Evolutionary conservation across 495 filamentous ascomycete genomes (phyloP), one percentile per base, ranked within the genome.

Genomic region (Thermothielavioides terrestris): DNA sequence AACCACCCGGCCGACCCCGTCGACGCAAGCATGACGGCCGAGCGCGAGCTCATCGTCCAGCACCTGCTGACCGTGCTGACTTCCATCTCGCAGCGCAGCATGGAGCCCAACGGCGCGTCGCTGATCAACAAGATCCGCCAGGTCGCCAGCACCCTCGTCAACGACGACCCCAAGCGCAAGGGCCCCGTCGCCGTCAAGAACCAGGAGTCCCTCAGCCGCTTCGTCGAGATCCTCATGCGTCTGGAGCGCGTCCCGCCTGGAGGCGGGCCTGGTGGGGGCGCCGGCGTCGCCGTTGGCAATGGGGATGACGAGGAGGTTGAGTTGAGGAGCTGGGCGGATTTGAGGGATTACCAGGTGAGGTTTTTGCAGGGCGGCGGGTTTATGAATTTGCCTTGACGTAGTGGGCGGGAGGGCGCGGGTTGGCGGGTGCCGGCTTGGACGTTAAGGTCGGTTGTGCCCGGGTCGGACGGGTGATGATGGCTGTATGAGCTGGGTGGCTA

Each of bases 61-160:
- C 80, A 85, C 60, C 74, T 94, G 0, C 72, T 90, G 4, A 66
- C 77, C 0, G 78, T 90, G 7, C 64, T 94, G 9, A 70, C 71
- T 12, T 83, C 77, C 26, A 83, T 94, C 57, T 81, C 79, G 45
- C 81, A 87, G 68, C 76, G 85, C 39, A 86, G 86, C 62, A 84
- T 90, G 73, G 87, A 92, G 62, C 84, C 88, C 2, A 90, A 89
- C 58, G 84, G 80, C 15, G 77, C 76, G 36, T 85, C 82, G 41
- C 80, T 91, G 41, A 80, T 80, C 60, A 68, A 71, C 60, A 83
- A 84, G 68, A 81, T 91, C 57, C 80, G 86, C 41, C 80, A 83
- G 63, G 79, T 94, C 35, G 86, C 86, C 17, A 81, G 78, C 11
- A 89, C 85, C 0, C 71, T 94, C 2, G 76, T 90, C 27, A 77